A percentile compares a stretch with the other conserved stretches of the same genome.
Evolutionary conservation across 306 rosid species (phyloP).

Genomic region (Cucurbita ficifolia): DNA sequence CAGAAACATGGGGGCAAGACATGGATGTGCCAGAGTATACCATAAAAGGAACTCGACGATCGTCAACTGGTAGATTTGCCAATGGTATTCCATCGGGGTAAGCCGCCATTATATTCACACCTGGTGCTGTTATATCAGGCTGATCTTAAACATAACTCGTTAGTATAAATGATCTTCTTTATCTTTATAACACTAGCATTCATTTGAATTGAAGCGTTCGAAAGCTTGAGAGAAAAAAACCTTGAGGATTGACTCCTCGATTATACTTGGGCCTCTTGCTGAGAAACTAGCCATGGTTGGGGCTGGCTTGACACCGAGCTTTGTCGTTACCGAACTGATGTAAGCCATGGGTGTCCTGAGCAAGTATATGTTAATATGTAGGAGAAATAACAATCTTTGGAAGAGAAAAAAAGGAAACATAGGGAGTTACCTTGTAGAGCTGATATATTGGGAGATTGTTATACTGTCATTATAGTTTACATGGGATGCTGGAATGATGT

Average conservation of each 20-base stretch:
- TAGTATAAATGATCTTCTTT: neutral
- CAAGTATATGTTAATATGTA: neutral
- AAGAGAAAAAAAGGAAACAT: neutral
- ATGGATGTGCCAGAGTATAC: conserved; percentile 38
- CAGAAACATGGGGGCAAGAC: conserved; percentile 55
- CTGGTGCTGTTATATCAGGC: conserved; percentile 55
- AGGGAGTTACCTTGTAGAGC: conserved; percentile 21
- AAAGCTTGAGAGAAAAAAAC: conserved; percentile 5
- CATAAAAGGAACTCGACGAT: conserved; percentile 16
- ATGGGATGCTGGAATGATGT: conserved; percentile 35
- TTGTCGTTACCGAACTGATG: conserved; percentile 21
- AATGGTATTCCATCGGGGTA: conserved; percentile 10
- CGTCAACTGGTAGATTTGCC: conserved; percentile 10
- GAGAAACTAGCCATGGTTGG: conserved; percentile 48
- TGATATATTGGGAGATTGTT: conserved; percentile 23
- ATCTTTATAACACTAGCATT: neutral
- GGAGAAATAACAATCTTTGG: neutral
- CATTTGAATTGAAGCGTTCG: neutral
- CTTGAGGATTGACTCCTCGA: conserved; percentile 39
- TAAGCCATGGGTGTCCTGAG: conserved; percentile 32
- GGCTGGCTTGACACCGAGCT: conserved; percentile 19
- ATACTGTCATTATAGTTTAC: conserved; percentile 19
- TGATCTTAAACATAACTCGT: neutral
- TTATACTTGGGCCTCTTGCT: conserved; percentile 36
- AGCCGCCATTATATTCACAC: conserved; percentile 33